Conservation (phyloP, 1,284 basidiomycete genomes). For the Leccinum solheimii region DNA sequence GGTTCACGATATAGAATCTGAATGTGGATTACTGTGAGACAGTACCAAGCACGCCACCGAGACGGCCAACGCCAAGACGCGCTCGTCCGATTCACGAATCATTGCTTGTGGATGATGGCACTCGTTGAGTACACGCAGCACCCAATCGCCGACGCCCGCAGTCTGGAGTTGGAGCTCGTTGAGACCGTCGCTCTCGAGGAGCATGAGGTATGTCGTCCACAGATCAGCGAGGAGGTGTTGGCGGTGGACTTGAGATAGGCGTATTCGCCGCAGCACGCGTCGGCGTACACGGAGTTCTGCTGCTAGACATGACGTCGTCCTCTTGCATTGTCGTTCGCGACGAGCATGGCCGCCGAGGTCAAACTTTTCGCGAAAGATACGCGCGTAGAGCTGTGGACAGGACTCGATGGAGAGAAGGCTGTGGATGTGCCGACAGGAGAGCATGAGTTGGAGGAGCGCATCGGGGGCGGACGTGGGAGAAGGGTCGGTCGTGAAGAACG, state of each 20-base stretch:
- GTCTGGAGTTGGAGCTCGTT: constrained; percentile 45
- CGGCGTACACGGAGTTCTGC: constrained; percentile 46
- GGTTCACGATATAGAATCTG: constrained; percentile 26
- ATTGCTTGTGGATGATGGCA: constrained; percentile 8
- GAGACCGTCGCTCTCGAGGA: constrained; percentile 47
- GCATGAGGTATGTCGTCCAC: constrained; percentile 53
- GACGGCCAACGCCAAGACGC: constrained; percentile 28
- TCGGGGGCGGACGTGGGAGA: constrained; percentile 39
- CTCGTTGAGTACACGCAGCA: constrained; percentile 28
- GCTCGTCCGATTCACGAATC: constrained; percentile 11
- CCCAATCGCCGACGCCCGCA: constrained; percentile 40
- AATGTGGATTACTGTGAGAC: constrained; percentile 37
- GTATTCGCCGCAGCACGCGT: constrained; percentile 46
- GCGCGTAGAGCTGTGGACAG: constrained; percentile 63
- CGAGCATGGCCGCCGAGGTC: constrained; percentile 46
- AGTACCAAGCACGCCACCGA: constrained; percentile 38
- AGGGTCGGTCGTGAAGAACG: constrained; percentile 42
- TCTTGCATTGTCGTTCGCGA: constrained; percentile 25
- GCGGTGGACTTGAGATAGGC: constrained; percentile 36
- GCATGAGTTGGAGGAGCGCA: constrained; percentile 43
- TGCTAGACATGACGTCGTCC: constrained; percentile 49
- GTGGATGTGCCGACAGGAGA: constrained; percentile 46
- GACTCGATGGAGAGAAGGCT: constrained; percentile 41
- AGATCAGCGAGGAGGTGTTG: constrained; percentile 42
- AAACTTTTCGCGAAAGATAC: constrained; percentile 56